phyloP scores from a whole-genome alignment of 768 basidiomycete genomes.

The Calocybe indica region DNA sequence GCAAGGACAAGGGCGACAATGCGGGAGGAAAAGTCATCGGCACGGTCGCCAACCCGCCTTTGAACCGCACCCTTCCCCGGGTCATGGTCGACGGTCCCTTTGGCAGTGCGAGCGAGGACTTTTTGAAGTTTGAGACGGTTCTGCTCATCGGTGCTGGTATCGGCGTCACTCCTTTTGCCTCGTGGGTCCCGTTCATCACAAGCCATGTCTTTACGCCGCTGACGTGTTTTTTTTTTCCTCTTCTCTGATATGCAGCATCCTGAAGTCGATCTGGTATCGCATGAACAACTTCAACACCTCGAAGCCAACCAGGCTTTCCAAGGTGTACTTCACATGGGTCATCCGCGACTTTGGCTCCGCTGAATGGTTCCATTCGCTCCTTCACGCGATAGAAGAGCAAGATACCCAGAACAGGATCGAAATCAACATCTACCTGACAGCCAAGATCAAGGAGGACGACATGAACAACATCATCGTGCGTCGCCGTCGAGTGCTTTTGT shows the following conservation, averaged over 20 bases:
- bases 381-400: conserved; percentile 91
- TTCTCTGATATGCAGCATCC: conserved; percentile 43
- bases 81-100: conserved; percentile 98
- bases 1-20: conserved; percentile 40
- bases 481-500: conserved; percentile 12
- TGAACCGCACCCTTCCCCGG: conserved; percentile 76
- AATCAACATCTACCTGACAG: conserved; percentile 92
- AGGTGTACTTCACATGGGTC: conserved; percentile 94
- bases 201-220: background rate
- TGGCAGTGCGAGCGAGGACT: conserved; percentile 89
- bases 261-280: conserved; percentile 94
- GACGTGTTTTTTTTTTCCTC: background rate
- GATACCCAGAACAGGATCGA: conserved; percentile 83
- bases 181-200: conserved; percentile 45
- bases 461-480: conserved; percentile 84
- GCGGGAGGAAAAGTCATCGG: conserved; percentile 57
- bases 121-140: conserved; percentile 83
- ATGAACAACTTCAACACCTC: conserved; percentile 81
- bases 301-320: conserved; percentile 78
- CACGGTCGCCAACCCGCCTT: conserved; percentile 46
- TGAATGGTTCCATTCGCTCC: conserved; percentile 91
- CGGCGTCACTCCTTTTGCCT: conserved; percentile 94
- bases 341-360: conserved; percentile 88
- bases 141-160: conserved; percentile 92
- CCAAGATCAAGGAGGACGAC: conserved; percentile 87